These are phyloP conservation scores for Kodamaea jinghongensis DNA, from an alignment of 805 yeast species.

Conservation along the genomic window DNA sequence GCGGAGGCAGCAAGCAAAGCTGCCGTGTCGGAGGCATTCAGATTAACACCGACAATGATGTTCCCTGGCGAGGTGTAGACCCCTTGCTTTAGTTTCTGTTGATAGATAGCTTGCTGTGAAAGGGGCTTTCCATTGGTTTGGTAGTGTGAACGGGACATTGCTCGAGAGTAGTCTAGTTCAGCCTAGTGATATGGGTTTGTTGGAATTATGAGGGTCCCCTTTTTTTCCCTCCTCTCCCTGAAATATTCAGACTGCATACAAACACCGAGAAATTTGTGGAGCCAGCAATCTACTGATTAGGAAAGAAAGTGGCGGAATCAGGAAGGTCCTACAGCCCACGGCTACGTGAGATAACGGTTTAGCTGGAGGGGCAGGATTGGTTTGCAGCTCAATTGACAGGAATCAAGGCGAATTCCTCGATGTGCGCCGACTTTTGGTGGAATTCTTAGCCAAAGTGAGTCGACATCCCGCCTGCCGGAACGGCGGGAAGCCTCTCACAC, in stretches of 20 bases:
- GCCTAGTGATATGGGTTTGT: background rate
- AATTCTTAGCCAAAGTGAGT: too few species aligned
- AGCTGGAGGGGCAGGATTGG: too few species aligned
- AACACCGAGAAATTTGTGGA: too few species aligned
- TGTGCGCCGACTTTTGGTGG: too few species aligned
- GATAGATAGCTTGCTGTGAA: slow-evolving; percentile 71
- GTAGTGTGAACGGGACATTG: slow-evolving; percentile 48
- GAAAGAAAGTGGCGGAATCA: too few species aligned
- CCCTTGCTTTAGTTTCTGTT: slow-evolving; percentile 70
- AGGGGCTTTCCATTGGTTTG: slow-evolving; percentile 70
- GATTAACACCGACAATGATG: slow-evolving; percentile 58
- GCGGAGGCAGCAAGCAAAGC: slow-evolving; percentile 71
- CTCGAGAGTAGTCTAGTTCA: background rate
- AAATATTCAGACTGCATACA: background rate
- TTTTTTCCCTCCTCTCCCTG: background rate
- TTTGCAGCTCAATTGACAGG: too few species aligned
- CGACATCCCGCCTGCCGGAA: too few species aligned
- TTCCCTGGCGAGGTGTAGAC: slow-evolving; percentile 50
- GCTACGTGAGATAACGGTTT: too few species aligned
- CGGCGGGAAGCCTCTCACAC: too few species aligned
- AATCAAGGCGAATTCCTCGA: too few species aligned
- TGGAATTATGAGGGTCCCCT: slow-evolving; percentile 2
- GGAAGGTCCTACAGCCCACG: too few species aligned
- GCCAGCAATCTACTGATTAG: background rate
- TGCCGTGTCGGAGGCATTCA: slow-evolving; percentile 71